Percentiles rank a stretch among this genome's conserved stretches.
Conservation (phyloP, 1,284 basidiomycete genomes). For the Porogramme epimiltina region DNA sequence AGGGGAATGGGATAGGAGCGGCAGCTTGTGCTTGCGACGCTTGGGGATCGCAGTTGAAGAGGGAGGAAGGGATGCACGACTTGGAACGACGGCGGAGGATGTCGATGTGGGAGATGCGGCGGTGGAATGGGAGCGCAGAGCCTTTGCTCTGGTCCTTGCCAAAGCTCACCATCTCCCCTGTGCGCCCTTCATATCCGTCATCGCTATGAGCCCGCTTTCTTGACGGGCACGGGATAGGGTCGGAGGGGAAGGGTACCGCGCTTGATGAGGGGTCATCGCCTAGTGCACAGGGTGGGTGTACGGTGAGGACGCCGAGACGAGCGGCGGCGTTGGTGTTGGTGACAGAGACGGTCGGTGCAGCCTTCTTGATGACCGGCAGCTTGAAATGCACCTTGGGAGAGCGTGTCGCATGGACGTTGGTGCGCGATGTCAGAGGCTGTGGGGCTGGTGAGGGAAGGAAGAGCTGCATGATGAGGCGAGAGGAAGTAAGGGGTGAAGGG, state of each 20-base stretch:
- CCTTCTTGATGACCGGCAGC: slow-evolving; percentile 24
- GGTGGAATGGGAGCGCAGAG: slow-evolving; percentile 3
- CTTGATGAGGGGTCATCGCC: slow-evolving; percentile 6
- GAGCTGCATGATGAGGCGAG: slow-evolving; percentile 11
- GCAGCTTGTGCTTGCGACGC: not conserved
- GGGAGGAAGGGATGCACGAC: slow-evolving; percentile 28
- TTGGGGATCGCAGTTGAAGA: slow-evolving; percentile 20
- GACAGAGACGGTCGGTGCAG: slow-evolving; percentile 31
- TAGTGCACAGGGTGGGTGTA: not conserved
- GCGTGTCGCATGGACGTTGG: slow-evolving; percentile 13
- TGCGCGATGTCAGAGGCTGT: slow-evolving; percentile 5
- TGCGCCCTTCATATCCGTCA: not conserved
- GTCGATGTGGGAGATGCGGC: slow-evolving; percentile 21
- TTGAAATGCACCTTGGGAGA: slow-evolving; percentile 19
- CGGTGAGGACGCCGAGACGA: not conserved
- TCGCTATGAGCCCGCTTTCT: slow-evolving; percentile 19
- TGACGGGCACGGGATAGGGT: slow-evolving; percentile 27
- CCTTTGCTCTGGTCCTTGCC: not conserved
- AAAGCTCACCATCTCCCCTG: not conserved
- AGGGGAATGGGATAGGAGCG: not conserved
- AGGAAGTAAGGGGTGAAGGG: slow-evolving; percentile 2
- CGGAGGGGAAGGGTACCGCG: slow-evolving; percentile 31
- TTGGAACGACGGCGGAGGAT: slow-evolving; percentile 24
- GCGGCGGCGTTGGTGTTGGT: slow-evolving; percentile 28
- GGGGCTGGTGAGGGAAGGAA: slow-evolving; percentile 1